These are phyloP conservation scores for Trichoderma pleuroti DNA, from an alignment of 2,329 filamentous ascomycete species.

Conservation along the genomic window DNA sequence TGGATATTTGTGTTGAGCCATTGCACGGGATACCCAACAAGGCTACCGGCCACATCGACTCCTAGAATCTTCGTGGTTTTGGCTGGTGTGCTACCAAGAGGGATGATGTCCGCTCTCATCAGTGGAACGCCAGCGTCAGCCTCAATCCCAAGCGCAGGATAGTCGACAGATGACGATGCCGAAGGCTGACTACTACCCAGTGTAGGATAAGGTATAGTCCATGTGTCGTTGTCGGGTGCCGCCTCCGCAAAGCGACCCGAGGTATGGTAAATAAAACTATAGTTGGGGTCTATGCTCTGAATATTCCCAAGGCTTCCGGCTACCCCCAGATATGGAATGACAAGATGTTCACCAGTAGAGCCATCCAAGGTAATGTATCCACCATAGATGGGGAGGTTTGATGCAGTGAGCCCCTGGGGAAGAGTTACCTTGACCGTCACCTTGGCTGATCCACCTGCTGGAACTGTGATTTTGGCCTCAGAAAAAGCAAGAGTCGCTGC, in stretches of 20 bases:
- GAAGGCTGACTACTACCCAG: background rate
- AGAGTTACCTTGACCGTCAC: constrained; percentile 44
- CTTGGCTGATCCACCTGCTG: constrained; percentile 39
- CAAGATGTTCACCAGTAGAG: constrained; percentile 36
- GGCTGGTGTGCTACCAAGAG: background rate
- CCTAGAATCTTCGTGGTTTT: background rate
- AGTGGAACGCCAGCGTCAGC: background rate
- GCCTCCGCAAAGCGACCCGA: background rate
- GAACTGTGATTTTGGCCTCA: constrained; percentile 42
- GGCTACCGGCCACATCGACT: background rate
- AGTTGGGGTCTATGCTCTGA: background rate
- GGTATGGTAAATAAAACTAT: background rate
- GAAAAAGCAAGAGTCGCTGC: constrained; percentile 43
- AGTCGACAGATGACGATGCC: background rate
- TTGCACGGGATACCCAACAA: background rate
- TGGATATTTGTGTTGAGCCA: background rate
- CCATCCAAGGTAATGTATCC: constrained; percentile 42
- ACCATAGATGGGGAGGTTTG: constrained; percentile 40
- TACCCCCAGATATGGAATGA: constrained; percentile 42
- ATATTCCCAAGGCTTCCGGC: constrained; percentile 22
- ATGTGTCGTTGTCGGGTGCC: background rate
- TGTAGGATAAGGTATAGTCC: constrained; percentile 4
- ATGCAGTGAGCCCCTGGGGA: constrained; percentile 32
- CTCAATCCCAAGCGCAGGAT: background rate
- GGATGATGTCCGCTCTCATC: background rate